Base-by-base conservation (phyloP, 108 stramenopile species). In the Nitzschia inconspicua region DNA sequence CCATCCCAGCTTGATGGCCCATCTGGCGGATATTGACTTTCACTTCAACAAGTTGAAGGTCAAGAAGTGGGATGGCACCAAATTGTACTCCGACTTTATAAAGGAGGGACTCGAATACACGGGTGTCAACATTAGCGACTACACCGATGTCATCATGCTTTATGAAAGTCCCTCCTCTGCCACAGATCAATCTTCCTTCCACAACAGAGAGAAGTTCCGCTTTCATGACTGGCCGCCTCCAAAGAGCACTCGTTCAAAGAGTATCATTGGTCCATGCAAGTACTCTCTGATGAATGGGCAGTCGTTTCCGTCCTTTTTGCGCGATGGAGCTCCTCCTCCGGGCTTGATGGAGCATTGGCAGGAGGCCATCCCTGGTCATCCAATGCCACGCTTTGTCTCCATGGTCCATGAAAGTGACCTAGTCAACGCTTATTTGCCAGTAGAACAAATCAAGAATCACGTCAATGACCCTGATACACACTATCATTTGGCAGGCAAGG, bases 221-320 rank as follows among this genome's bases (percentile, higher is more conserved):
- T 70, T 70, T 44, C 69, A 70, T 32, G 69, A 70, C 31, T 70
- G 62, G 60, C 69, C 69, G 14, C 49, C 62, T 27, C 61, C 69
- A 4, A 63, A 63, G 43, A 63, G 62, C 2, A 50, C 27, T 28
- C 6, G 19, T 7, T 11, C 27, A 25, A 50, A 50, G 48, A 28
- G 48, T 7, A 36, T 70, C 28, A 34, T 70, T 3, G 69, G 69
- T 48, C 69, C 69, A 19, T 63, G 51, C 47, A 41, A 54, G 11
- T 70, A 70, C 46, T 43, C 47, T 14, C 24, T 53, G 9, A 63
- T 63, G 69, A 70, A 62, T 30, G 69, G 69, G 18, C 11, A 26
- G 5, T 18, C 61, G 3, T 57, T 46, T 22, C 69, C 69, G 9
- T 43, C 43, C 14, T 70, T 63, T 36, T 40, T 70, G 32, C 42